Evolutionary conservation across 139 green algal species (phyloP).

Genomic region (Eudorina sp.): DNA sequence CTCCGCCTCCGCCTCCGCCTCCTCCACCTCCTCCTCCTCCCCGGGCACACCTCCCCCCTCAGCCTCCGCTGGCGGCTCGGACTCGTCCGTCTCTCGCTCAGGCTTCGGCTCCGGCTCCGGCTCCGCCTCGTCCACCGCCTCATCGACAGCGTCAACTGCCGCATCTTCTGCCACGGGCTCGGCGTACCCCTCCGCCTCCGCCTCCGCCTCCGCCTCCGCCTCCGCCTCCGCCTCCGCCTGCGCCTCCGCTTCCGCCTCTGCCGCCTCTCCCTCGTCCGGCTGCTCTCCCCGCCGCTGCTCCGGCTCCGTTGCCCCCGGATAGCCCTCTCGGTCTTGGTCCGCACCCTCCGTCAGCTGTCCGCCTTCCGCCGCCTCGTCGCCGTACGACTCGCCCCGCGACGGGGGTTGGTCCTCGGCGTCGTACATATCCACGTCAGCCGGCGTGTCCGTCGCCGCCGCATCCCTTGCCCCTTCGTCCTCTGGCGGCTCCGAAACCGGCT

Average conservation of each 20-base stretch:
- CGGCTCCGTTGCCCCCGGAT: neutral
- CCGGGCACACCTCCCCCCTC: neutral
- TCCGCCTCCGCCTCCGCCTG: neutral
- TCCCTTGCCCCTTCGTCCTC: too few species aligned
- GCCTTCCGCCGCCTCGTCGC: too few species aligned
- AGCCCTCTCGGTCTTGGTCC: too few species aligned
- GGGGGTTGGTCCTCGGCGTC: too few species aligned
- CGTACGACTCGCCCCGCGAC: too few species aligned
- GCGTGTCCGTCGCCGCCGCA: too few species aligned
- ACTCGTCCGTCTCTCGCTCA: neutral
- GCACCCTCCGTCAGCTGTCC: too few species aligned
- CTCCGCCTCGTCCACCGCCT: neutral
- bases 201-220: neutral
- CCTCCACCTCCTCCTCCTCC: neutral
- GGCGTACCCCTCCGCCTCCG: neutral
- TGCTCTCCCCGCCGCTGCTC: neutral
- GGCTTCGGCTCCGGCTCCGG: neutral
- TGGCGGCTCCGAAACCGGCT: too few species aligned
- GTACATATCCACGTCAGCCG: too few species aligned
- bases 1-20: neutral
- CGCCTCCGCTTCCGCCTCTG: neutral
- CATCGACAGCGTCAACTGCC: neutral
- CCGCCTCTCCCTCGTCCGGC: neutral
- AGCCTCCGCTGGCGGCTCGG: neutral
- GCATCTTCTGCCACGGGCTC: neutral